Evolutionary conservation across 2,329 filamentous ascomycete species (phyloP).

Genomic region (Alternaria gansuensis): DNA sequence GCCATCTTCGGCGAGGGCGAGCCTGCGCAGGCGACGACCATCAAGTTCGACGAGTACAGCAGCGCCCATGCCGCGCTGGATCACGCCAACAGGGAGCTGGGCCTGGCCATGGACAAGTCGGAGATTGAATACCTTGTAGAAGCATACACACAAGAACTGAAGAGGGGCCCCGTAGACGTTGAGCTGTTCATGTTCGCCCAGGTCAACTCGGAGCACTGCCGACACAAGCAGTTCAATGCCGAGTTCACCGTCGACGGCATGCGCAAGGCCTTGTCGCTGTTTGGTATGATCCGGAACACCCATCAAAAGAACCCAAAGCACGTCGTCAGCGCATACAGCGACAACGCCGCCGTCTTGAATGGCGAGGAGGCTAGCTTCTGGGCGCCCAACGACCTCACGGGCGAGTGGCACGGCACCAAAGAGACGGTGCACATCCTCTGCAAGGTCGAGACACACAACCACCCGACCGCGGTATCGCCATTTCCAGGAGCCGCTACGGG

Average conservation of each 20-base stretch:
- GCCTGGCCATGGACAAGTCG: constrained; percentile 83
- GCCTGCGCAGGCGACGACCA: constrained; percentile 72
- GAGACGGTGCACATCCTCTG: constrained; percentile 87
- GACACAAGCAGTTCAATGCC: constrained; percentile 94
- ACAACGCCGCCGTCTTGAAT: constrained; percentile 93
- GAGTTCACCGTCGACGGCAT: constrained; percentile 93
- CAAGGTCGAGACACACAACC: constrained; percentile 98
- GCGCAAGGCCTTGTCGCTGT: constrained; percentile 80
- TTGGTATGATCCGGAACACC: constrained; percentile 96
- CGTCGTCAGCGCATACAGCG: constrained; percentile 95
- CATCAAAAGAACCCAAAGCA: constrained; percentile 78
- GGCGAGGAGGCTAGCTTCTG: constrained; percentile 78
- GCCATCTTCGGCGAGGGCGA: constrained; percentile 79
- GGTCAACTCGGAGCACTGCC: constrained; percentile 95
- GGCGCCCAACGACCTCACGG: constrained; percentile 86
- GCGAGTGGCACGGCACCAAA: constrained; percentile 86
- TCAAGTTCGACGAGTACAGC: constrained; percentile 72
- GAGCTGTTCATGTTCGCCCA: constrained; percentile 99
- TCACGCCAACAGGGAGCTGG: constrained; percentile 83
- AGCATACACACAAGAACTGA: constrained; percentile 72
- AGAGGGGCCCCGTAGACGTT: constrained; percentile 80
- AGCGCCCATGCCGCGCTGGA: constrained; percentile 76
- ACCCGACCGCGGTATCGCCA: constrained; percentile 93
- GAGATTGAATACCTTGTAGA: constrained; percentile 96
- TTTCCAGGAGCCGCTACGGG: constrained; percentile 94